A percentile compares a stretch with the other conserved stretches of the same genome.
These are phyloP conservation scores for Pseudopediastrum boryanum DNA, from an alignment of 139 green algal genomes.

Conservation along the genomic window DNA sequence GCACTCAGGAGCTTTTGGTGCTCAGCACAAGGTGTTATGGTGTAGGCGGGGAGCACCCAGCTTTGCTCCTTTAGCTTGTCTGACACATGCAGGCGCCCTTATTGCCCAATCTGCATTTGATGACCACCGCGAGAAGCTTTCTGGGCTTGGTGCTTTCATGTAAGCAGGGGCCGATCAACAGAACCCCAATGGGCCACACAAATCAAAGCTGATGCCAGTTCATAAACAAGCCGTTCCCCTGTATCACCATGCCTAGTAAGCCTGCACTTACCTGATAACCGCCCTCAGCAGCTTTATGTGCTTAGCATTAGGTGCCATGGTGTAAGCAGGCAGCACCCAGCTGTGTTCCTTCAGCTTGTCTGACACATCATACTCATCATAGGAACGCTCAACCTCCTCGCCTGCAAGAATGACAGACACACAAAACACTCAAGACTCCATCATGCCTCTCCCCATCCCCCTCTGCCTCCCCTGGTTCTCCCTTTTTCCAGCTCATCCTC, in stretches of 20 bases:
- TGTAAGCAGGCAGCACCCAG: slow-evolving; percentile 78
- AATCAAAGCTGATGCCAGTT: background rate
- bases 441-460: too few species aligned
- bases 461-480: too few species aligned
- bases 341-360: slow-evolving; percentile 62
- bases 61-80: slow-evolving; percentile 62
- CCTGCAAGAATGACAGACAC: too few species aligned
- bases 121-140: too few species aligned
- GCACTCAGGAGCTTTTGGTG: slow-evolving; percentile 6
- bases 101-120: too few species aligned
- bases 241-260: background rate
- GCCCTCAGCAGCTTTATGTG: slow-evolving; percentile 27
- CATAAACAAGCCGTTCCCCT: background rate
- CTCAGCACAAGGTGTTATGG: background rate
- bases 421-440: too few species aligned
- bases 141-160: too few species aligned
- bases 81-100: too few species aligned
- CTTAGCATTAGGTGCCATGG: slow-evolving; percentile 58
- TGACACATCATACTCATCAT: slow-evolving; percentile 68
- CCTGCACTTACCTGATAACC: slow-evolving; percentile 2
- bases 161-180: too few species aligned
- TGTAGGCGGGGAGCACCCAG: slow-evolving; percentile 64
- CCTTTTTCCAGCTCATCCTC: too few species aligned
- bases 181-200: background rate
- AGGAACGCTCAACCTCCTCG: slow-evolving; percentile 32